phyloP scores from a whole-genome alignment of 176 grass and related monocot species.

The Neostapfia colusana region DNA sequence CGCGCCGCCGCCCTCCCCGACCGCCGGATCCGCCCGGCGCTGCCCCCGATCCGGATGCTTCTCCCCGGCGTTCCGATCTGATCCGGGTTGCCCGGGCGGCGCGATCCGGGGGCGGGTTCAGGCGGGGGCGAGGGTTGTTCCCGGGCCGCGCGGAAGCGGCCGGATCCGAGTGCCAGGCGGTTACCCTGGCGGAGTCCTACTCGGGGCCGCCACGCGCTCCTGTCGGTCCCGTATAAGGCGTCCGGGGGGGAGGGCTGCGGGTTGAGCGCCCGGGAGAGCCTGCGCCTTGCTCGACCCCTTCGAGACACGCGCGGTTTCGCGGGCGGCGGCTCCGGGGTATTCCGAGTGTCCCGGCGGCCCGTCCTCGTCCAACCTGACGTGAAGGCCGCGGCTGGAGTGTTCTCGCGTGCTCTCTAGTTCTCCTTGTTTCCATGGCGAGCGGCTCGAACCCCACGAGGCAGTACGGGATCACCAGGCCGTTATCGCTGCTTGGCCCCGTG shows the following conservation, averaged over 20 bases:
- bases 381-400: not conserved
- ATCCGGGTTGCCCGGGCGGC: constrained; percentile 3
- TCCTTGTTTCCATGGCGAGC: constrained; percentile 37
- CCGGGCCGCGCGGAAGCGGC: not conserved
- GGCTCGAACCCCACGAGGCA: constrained; percentile 41
- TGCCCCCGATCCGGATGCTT: not conserved
- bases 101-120: not conserved
- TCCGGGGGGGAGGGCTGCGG: not conserved
- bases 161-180: constrained; percentile 25
- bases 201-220: not conserved
- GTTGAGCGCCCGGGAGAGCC: not conserved
- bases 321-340: not conserved
- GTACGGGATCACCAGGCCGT: constrained; percentile 66
- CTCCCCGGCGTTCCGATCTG: not conserved
- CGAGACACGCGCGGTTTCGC: not conserved
- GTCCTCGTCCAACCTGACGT: not conserved
- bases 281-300: not conserved
- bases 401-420: not conserved
- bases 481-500: constrained; percentile 61
- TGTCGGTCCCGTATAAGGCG: not conserved
- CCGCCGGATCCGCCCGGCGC: constrained; percentile 34
- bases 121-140: constrained; percentile 7
- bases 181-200: not conserved
- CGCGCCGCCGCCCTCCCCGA: not conserved
- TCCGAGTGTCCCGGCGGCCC: not conserved